Evolutionary conservation across 208 protist genomes (phyloP), one percentile per base, ranked within the genome.

Genomic region (Angomonas deanei): DNA sequence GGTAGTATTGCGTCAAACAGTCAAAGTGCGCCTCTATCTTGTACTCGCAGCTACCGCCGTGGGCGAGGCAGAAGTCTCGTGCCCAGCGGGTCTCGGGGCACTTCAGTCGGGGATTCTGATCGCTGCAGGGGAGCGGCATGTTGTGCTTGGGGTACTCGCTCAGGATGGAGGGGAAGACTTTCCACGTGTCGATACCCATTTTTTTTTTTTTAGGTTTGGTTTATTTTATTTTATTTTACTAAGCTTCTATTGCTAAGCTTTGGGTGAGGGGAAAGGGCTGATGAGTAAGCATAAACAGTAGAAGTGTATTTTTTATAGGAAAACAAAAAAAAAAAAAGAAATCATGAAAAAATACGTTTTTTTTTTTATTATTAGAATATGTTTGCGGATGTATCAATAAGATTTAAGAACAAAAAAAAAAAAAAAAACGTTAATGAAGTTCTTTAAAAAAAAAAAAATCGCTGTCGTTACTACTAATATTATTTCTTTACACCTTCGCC

Each of bases 11-110:
- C 71, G 72, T 78, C 2, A 95, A 74, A 58, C 88, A 95, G 57
- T 93, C 85, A 64, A 92, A 95, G 82, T 95, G 88, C 0, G 88
- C 88, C 61, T 95, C 88, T n/a, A 93, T 95, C 59, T 95, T 95
- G 70, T 93, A 95, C 74, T 92, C 88, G 61, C 88, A 95, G 71
- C 57, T 90, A 11, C 88, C 88, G 31, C 84, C 83, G 36, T 89
- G 78, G 0, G 83, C 80, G 2, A 93, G 78, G 62, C 88, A 95
- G 50, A 91, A 92, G 60, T 95, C 88, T 2, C 88, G 73, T 0
- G 85, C 85, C 86, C 85, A 92, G 15, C 88, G 80, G 38, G 88
- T 95, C 61, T 92, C 80, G 0, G 82, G 77, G 55, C 88, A 95
- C 70, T 85, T 78, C 56, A 94, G 61, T 0, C 67, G 63, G 0